These are phyloP conservation scores for Colletotrichum truncatum DNA, from an alignment of 2,329 filamentous ascomycete species.

Conservation along the genomic window DNA sequence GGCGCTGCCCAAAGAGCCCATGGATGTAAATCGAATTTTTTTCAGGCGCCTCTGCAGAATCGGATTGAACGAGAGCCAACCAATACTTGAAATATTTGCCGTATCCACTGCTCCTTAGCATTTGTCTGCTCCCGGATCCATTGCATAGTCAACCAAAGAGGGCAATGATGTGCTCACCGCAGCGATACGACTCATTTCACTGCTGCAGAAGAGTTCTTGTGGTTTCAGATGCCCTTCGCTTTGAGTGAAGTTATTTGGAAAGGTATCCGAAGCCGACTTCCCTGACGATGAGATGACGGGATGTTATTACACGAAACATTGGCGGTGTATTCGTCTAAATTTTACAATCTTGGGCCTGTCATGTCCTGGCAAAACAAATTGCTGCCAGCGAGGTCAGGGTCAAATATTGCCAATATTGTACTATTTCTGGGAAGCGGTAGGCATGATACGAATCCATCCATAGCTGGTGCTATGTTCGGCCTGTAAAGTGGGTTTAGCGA, in stretches of 20 bases:
- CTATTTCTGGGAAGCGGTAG: background rate
- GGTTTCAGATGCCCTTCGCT: background rate
- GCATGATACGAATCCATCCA: background rate
- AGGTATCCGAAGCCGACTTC: accelerated
- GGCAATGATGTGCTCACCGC: background rate
- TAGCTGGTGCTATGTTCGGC: background rate
- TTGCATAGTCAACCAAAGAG: background rate
- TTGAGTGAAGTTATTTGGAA: background rate
- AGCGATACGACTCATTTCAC: background rate
- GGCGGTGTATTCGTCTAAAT: too few species aligned
- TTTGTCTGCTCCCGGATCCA: background rate
- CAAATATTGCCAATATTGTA: background rate
- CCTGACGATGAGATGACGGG: accelerated
- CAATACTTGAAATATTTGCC: background rate
- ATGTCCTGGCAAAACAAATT: background rate
- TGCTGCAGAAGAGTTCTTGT: background rate
- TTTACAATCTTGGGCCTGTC: background rate
- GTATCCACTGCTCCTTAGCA: background rate
- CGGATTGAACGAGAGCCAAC: background rate
- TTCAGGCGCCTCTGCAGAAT: background rate
- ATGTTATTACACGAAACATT: background rate
- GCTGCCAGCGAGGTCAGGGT: background rate
- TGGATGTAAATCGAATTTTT: background rate
- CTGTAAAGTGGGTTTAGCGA: too few species aligned
- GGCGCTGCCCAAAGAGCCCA: background rate